Conservation (phyloP, 2,329 filamentous ascomycete species). For the Fusarium sp. region DNA sequence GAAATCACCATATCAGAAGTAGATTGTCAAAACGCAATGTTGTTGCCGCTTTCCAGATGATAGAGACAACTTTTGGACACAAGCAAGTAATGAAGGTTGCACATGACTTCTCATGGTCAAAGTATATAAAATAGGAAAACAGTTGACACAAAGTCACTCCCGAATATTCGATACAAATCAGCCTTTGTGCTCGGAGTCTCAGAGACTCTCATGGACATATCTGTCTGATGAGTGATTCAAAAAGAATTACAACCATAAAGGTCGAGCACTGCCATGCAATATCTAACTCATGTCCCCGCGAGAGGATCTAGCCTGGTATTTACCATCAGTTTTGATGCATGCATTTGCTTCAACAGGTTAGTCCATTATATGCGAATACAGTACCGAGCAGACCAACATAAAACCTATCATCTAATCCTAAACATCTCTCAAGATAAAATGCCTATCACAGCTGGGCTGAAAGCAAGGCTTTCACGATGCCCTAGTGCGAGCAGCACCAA, state of each 20-base stretch:
- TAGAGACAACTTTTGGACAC: background rate
- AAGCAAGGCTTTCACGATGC: conserved; percentile 23
- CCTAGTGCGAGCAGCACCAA: background rate
- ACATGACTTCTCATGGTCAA: accelerated
- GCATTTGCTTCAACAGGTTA: background rate
- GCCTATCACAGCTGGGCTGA: conserved; percentile 7
- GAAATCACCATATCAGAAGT: background rate
- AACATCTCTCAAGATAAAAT: background rate
- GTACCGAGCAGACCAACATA: background rate
- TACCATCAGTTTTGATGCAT: background rate
- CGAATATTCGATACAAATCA: conserved; percentile 29
- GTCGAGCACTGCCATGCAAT: background rate
- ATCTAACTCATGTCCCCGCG: background rate
- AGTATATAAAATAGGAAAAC: accelerated
- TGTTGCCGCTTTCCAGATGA: accelerated
- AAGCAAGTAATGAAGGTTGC: background rate
- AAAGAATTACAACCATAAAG: no score
- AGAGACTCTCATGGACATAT: conserved; percentile 28
- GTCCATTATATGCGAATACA: no score
- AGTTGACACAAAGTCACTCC: background rate
- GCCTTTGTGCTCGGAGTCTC: conserved; percentile 34
- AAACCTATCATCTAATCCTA: background rate
- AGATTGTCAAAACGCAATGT: accelerated
- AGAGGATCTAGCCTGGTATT: background rate
- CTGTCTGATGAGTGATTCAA: background rate